Percentiles rank a stretch among this genome's conserved stretches.
phyloP scores from a whole-genome alignment of 2,329 filamentous ascomycete genomes.

The Cladophialophora carrionii region DNA sequence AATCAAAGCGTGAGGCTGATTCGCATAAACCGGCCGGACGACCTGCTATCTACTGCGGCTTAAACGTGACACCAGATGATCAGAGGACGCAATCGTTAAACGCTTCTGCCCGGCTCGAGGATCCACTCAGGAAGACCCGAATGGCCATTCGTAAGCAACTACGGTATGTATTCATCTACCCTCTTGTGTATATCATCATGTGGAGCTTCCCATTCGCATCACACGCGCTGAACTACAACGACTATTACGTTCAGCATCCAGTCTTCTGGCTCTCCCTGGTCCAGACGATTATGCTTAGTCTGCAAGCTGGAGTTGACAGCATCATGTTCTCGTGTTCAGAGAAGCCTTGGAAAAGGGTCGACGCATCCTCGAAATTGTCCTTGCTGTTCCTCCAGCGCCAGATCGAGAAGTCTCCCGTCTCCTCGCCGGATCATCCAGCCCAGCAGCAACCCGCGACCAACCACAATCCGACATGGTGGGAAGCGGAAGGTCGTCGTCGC shows the following conservation, averaged over 20 bases:
- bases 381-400: constrained; percentile 11
- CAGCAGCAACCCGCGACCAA: background rate
- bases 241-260: constrained; percentile 55
- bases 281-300: constrained; percentile 61
- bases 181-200: constrained; percentile 69
- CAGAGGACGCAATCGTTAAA: background rate
- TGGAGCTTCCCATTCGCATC: constrained; percentile 73
- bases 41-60: background rate
- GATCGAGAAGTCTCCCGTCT: constrained; percentile 4
- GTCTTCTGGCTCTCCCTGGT: constrained; percentile 62
- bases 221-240: constrained; percentile 64
- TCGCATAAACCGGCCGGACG: background rate
- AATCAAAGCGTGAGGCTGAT: background rate
- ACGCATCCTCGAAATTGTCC: constrained; percentile 25
- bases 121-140: constrained; percentile 48
- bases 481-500: constrained; percentile 35
- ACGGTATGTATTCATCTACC: constrained; percentile 75
- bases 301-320: constrained; percentile 70
- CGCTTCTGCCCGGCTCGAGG: constrained; percentile 6
- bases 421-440: constrained; percentile 2
- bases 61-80: background rate
- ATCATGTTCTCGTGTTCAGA: constrained; percentile 70
- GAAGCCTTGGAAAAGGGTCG: constrained; percentile 62
- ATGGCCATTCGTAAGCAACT: constrained; percentile 68
- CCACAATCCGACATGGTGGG: constrained; percentile 34